Percentiles rank a stretch among this genome's conserved stretches.
These are phyloP conservation scores for Alternaria sp. DNA, from an alignment of 2,329 filamentous ascomycete species.

Conservation along the genomic window DNA sequence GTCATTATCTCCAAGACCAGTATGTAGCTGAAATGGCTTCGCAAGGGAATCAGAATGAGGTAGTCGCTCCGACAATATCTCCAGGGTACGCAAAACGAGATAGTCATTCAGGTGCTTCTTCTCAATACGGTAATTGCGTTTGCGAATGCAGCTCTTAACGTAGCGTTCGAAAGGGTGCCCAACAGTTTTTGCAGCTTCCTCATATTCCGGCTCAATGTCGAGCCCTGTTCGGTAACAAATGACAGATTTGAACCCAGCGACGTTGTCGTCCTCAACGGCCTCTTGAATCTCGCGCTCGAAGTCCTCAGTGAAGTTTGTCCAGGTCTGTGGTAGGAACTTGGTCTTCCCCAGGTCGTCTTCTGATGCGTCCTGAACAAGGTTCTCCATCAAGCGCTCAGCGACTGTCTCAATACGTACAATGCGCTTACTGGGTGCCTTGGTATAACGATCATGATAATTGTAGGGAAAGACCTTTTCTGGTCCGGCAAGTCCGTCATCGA, in stretches of 20 bases:
- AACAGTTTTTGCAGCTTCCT: conserved; percentile 46
- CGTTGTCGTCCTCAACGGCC: conserved; percentile 69
- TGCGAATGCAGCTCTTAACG: conserved; percentile 50
- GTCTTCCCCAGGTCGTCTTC: conserved; percentile 43
- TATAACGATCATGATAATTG: conserved; percentile 67
- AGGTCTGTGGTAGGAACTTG: conserved; percentile 49
- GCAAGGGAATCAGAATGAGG: conserved; percentile 51
- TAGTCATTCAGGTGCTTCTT: conserved; percentile 73
- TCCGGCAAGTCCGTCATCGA: conserved; percentile 76
- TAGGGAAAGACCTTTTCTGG: conserved; percentile 66
- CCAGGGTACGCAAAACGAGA: conserved; percentile 70
- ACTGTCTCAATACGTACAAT: conserved; percentile 81
- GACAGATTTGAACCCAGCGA: conserved; percentile 83
- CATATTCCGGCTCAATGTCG: conserved; percentile 57
- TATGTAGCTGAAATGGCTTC: conserved; percentile 86
- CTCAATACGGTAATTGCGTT: conserved; percentile 62
- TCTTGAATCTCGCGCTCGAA: conserved; percentile 64
- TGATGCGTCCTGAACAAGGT: conserved; percentile 53
- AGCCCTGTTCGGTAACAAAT: conserved; percentile 83
- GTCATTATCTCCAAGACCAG: conserved; percentile 81
- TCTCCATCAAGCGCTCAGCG: conserved; percentile 68
- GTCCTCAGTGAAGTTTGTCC: conserved; percentile 57
- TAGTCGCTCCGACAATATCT: conserved; percentile 59
- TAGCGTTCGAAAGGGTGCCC: conserved; percentile 53
- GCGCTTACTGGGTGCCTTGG: conserved; percentile 69